Evolutionary conservation across 352 stramenopile species (phyloP).

Genomic region (Globisporangium abappressorium): DNA sequence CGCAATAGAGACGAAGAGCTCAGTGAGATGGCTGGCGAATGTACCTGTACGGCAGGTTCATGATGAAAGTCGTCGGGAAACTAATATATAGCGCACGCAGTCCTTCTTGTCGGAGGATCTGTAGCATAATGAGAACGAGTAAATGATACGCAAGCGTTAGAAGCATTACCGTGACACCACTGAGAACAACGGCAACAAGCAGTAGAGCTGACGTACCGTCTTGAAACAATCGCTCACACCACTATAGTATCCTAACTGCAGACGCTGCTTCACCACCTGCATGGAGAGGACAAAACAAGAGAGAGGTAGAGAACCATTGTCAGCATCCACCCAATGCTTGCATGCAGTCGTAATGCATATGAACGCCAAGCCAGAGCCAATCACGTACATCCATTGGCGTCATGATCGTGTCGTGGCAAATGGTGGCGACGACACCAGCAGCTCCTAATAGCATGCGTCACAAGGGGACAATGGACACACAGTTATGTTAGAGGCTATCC

Average conservation of each 20-base stretch:
- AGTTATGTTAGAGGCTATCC: not conserved
- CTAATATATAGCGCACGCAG: slow-evolving; percentile 89
- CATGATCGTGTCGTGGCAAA: slow-evolving; percentile 98
- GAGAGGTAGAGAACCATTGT: not conserved
- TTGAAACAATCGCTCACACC: slow-evolving; percentile 90
- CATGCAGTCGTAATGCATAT: not conserved
- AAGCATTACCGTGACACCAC: slow-evolving; percentile 17
- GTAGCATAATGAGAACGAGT: not conserved
- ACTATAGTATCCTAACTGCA: slow-evolving; percentile 98
- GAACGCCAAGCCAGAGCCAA: not conserved
- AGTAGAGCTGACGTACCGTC: slow-evolving; percentile 35
- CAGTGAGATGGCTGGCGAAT: not conserved
- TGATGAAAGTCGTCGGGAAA: slow-evolving; percentile 97
- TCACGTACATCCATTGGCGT: slow-evolving; percentile 94
- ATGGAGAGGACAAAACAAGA: not conserved
- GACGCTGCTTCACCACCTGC: slow-evolving; percentile 97
- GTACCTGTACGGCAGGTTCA: slow-evolving; percentile 98
- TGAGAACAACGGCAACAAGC: slow-evolving; percentile 6
- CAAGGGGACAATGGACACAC: not conserved
- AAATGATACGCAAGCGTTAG: not conserved
- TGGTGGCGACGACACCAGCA: slow-evolving; percentile 91
- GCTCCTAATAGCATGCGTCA: slow-evolving; percentile 33
- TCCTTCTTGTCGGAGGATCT: slow-evolving; percentile 79
- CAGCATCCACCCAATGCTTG: not conserved
- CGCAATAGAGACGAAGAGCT: not conserved